Base-by-base conservation (phyloP, 2,329 filamentous ascomycete species). In the Coniosporium tulheliwenetii region DNA sequence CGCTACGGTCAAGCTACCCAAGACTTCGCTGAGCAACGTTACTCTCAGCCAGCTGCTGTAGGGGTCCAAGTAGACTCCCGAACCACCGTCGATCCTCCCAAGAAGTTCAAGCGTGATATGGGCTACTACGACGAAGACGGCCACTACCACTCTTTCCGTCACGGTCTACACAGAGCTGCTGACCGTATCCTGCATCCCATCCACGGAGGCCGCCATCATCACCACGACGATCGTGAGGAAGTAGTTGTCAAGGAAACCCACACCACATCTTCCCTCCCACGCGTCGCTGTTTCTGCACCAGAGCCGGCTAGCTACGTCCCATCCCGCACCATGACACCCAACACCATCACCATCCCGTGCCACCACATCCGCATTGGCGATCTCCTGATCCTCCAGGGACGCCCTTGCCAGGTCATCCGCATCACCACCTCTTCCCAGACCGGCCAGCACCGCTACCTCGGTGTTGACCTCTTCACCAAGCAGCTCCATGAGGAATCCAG, bases 391-490 rank as follows among this genome's bases (percentile, higher is more conserved):
- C 85, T 98, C 52, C 91, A 98, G 77, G 89, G 89, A 65, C 89
- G 91, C 56, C 87, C 91, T 59, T 96, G 86, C 83, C 91, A 98
- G 78, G 89, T 98, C 66, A 98, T 98, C 75, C 89, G 89, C 64
- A 95, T 98, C 80, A 94, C 86, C 53, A 94, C 87, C 68, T 96
- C 89, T 43, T 76, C 85, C 52, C 89, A 93, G 72, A 98, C 91
- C 47, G 91, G 91, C 65, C 91, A 98, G 78, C 89, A 98, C 81
- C 85, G 91, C 63, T 98, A 96, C 78, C 84, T 98, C 49, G 91
- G 91, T 77, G 91, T 98, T 53, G 91, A 98, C 68, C 83, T 98
- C 59, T 98, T 98, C 85, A 95, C 87, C 75, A 93, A 94, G 77
- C 85, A 96, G 73, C 78, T 98, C 51, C 86, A 96, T 61, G 91